Evolutionary conservation across 139 green algal species (phyloP).

Genomic region (Auxenochlorella pyrenoidosa): DNA sequence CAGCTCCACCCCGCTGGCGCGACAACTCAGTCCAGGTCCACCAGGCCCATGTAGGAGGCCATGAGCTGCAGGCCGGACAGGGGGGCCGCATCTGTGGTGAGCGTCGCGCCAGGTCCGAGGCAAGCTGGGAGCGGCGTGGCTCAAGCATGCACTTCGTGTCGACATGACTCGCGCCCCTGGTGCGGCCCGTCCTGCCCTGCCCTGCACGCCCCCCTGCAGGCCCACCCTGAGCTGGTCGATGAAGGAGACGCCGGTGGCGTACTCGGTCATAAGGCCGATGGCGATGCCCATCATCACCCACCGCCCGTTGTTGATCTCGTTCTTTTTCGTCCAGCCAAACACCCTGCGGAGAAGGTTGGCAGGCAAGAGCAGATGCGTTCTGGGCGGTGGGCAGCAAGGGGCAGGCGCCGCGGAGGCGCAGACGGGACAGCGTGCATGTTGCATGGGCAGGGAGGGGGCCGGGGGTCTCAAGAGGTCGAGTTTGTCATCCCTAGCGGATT

Average conservation of each 20-base stretch:
- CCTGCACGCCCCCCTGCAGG: too few species aligned
- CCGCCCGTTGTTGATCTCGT: conserved; percentile 95
- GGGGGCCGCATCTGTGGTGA: too few species aligned
- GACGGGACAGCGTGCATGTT: too few species aligned
- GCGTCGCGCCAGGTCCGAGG: too few species aligned
- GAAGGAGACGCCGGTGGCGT: conserved; percentile 95
- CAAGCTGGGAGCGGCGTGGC: too few species aligned
- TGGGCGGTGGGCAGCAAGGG: neutral
- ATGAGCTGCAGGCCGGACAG: conserved; percentile 3
- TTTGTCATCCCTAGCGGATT: conserved; percentile 26
- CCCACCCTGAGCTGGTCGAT: conserved; percentile 86
- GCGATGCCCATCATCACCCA: conserved; percentile 98
- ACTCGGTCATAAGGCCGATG: conserved; percentile 96
- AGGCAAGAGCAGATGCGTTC: too few species aligned
- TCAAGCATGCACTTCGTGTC: too few species aligned
- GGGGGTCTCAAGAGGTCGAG: conserved; percentile 17
- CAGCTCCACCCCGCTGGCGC: neutral
- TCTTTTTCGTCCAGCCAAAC: conserved; percentile 93
- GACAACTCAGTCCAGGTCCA: conserved; percentile 21
- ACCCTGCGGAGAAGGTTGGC: conserved; percentile 51
- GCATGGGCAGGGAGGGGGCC: neutral
- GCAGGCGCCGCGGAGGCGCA: too few species aligned
- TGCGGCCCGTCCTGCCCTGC: too few species aligned
- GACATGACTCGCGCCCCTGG: too few species aligned
- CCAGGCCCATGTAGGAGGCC: conserved; percentile 40